A percentile compares a stretch with the other conserved stretches of the same genome.
phyloP scores from a whole-genome alignment of 108 stramenopile species.

The Nannochloropsis gaditana region DNA sequence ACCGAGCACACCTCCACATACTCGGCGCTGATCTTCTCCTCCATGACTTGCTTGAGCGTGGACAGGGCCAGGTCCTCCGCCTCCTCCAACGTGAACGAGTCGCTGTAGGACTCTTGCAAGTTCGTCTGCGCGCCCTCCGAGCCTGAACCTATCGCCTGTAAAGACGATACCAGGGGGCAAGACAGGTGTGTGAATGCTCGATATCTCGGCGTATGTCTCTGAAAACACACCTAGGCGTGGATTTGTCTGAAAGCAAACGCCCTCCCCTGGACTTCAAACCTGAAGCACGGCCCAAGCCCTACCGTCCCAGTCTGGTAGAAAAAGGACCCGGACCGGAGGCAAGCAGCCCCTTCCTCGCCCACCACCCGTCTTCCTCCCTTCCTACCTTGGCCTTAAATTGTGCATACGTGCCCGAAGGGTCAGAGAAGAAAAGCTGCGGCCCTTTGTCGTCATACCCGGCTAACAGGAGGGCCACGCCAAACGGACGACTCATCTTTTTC shows the following conservation, averaged over 20 bases:
- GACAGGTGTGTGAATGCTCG: no score
- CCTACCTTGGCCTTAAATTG: slow-evolving; percentile 86
- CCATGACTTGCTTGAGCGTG: slow-evolving; percentile 98
- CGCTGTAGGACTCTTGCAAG: slow-evolving; percentile 84
- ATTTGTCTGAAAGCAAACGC: no score
- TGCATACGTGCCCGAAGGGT: slow-evolving; percentile 94
- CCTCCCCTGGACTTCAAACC: no score
- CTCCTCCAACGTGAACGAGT: slow-evolving; percentile 83
- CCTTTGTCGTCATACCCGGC: slow-evolving; percentile 90
- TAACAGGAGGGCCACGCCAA: slow-evolving; percentile 95
- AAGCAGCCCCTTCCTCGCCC: no score
- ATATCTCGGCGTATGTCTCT: no score
- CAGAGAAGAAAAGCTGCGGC: slow-evolving; percentile 93
- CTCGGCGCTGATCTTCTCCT: slow-evolving; percentile 91
- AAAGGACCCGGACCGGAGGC: no score
- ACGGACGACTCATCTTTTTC: slow-evolving; percentile 89
- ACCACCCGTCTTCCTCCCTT: not conserved
- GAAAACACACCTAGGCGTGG: no score
- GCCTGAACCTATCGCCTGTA: slow-evolving; percentile 93
- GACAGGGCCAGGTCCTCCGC: slow-evolving; percentile 82
- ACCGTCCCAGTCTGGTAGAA: no score
- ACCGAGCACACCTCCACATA: slow-evolving; percentile 92
- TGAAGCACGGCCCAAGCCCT: no score
- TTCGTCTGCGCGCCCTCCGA: slow-evolving; percentile 91
- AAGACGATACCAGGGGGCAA: not conserved